These are phyloP conservation scores for Sungouiozyma intestinalis DNA, from an alignment of 805 yeast genomes.

Conservation along the genomic window DNA sequence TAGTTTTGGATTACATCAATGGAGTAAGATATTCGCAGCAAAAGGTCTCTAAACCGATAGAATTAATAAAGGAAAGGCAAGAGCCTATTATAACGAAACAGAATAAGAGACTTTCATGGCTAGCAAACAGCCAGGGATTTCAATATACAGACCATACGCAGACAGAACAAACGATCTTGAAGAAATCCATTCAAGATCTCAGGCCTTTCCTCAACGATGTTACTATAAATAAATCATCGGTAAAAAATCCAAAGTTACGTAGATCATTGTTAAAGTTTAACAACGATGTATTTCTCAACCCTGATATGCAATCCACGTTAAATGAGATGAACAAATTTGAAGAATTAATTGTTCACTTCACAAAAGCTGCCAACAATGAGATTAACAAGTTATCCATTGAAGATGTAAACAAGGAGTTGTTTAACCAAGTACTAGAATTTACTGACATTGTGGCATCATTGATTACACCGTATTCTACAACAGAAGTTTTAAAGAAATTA, in stretches of 20 bases:
- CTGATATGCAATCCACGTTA: conserved; percentile 22
- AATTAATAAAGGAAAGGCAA: not conserved
- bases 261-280: conserved; percentile 53
- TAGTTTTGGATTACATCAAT: conserved; percentile 48
- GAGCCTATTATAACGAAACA: conserved; percentile 19
- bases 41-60: not conserved
- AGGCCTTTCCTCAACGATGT: conserved; percentile 35
- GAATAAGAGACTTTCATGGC: conserved; percentile 5
- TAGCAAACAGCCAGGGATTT: not conserved
- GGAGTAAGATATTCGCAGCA: conserved; percentile 47
- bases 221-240: conserved; percentile 34
- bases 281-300: conserved; percentile 43
- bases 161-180: not conserved
- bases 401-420: conserved; percentile 17
- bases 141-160: not conserved
- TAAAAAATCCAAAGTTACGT: conserved; percentile 36
- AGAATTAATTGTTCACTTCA: conserved; percentile 43
- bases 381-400: conserved; percentile 31
- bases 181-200: conserved; percentile 11
- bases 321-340: conserved; percentile 29
- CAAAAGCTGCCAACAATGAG: conserved; percentile 44
- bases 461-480: conserved; percentile 7
- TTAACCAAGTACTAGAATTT: conserved; percentile 17
- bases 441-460: conserved; percentile 15
- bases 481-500: conserved; percentile 31